Base-by-base conservation (phyloP, 2,329 filamentous ascomycete genomes). In the Verticillium dahliae region DNA sequence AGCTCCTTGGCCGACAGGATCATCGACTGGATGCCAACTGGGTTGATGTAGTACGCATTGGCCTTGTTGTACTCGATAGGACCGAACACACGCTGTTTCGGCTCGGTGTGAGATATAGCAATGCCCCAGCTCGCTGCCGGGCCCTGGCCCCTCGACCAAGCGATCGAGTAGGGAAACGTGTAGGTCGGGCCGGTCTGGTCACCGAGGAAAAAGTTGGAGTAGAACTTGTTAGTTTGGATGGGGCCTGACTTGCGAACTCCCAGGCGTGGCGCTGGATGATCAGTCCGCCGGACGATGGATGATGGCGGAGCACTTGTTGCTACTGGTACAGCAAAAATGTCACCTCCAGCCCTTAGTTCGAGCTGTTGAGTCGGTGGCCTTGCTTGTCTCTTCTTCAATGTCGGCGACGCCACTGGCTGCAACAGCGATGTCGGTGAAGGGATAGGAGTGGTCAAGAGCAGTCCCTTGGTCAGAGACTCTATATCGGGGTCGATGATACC, bases 1-100 rank as follows among this genome's bases (percentile, higher is more conserved):
- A 96, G 80, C 69, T 93, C 90, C 1, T 75, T 71, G 0, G 90
- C 91, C 0, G 90, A 91, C 7, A 96, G 74, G n/a, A 89, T 81
- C 7, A 96, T 69, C 1, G 88, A 89, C 67, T 92, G 87, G 1
- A 62, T 64, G 11, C 87, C 87, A 34, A 91, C 76, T 1, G 91
- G 90, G 66, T 88, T 90, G 69, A 87, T 81, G 65, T 88, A 94
- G 70, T 88, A 94, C 35, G 80, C 75, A 1, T 80, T 79, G 2
- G 88, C 86, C 15, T 78, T 81, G 0, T 82, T 81, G 18, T 78
- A 76, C 3, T 73, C 72, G 13, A 76, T 72, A 59, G 79, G 77
- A 5, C 89, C 90, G 67, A 81, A 87, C 0, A 84, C 85, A 58
- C 87, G 75, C 70, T 91, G 84, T 37, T 74, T 74, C 1, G 80